Base-by-base conservation (phyloP, 345 rosid species). In the Sisymbrium irio region DNA sequence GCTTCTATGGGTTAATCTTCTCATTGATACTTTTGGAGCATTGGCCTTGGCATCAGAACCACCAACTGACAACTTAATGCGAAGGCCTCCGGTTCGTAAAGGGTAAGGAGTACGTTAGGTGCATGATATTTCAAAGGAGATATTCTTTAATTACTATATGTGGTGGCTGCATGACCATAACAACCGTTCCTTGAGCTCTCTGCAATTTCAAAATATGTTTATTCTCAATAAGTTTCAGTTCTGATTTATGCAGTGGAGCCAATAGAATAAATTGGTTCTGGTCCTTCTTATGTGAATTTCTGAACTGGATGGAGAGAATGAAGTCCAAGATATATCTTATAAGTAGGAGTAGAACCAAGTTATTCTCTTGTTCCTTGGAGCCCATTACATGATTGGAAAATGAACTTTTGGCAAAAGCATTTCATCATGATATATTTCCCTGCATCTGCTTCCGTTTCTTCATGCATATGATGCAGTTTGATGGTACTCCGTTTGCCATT, bases 31-130 rank as follows among this genome's bases (percentile, higher is more conserved):
- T 10, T 49, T 49, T 49, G 55, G 55, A 49, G 55, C 55, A 20
- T 49, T 10, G 55, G 55, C 55, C 55, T 49, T 49, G 55, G 55
- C 55, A 49, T 49, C 55, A 20, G 55, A 49, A 49, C 55, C 55
- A 49, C 55, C 55, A 20, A 49, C 25, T 49, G 55, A 49, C 14
- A 49, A 10, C 55, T 49, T 49, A 49, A 49, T 49, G 55, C 55
- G 55, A 49, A 10, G 55, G 30, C 28, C 55, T 1, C 55, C 30
- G 14, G 30, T 49, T 49, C 30, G 55, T 10, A 49, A 49, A 49
- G 30, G 55, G 55, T 49, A 49, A 10, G 55, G 1, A 20, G 9
- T 19, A 12, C 3, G 30, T 49, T 20, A 27, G 9, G 13, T 47
- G 19, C 7, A 47, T 46, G 3, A 47, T 19, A 19, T 35, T 7